A percentile compares a stretch with the other conserved stretches of the same genome.
phyloP scores from a whole-genome alignment of 345 rosid genomes.

The Boechera divaricarpa region DNA sequence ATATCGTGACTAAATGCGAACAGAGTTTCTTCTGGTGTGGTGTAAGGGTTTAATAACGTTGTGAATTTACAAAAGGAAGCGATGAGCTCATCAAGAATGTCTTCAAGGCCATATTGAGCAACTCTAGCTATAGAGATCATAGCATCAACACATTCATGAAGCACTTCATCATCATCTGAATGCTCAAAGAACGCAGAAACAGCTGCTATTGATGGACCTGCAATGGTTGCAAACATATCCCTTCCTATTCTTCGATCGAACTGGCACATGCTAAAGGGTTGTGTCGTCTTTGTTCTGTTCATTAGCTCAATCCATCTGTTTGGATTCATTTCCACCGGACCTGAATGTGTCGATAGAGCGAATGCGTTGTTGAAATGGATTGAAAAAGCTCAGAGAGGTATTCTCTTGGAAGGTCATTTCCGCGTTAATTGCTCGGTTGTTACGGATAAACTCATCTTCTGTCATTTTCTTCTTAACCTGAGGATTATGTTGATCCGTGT shows the following conservation, averaged over 20 bases:
- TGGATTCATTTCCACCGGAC: conserved; percentile 69
- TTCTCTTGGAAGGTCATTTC: conserved; percentile 89
- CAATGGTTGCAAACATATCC: conserved; percentile 86
- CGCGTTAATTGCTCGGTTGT: conserved; percentile 82
- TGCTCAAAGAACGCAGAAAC: conserved; percentile 88
- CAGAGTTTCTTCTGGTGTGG: conserved; percentile 84
- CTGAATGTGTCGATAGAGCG: conserved; percentile 56
- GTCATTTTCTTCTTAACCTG: conserved; percentile 97
- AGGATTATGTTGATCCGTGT: conserved; percentile 91
- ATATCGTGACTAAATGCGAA: conserved; percentile 81
- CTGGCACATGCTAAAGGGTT: conserved; percentile 57
- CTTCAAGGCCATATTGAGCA: conserved; percentile 79
- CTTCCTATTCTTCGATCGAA: conserved; percentile 76
- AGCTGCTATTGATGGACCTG: conserved; percentile 88
- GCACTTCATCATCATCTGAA: conserved; percentile 84
- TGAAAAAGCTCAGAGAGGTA: conserved; percentile 83
- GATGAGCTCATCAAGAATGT: conserved; percentile 84
- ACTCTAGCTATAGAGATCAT: conserved; percentile 83
- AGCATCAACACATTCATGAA: conserved; percentile 89
- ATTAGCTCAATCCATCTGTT: conserved; percentile 81
- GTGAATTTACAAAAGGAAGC: conserved; percentile 89
- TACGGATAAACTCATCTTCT: conserved; percentile 90
- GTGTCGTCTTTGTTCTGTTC: conserved; percentile 55
- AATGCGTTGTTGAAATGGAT: conserved; percentile 69
- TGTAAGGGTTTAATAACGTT: conserved; percentile 81